Percentiles rank a stretch among this genome's conserved stretches.
phyloP scores from a whole-genome alignment of 495 filamentous ascomycete genomes.

The Penicillium turbatum region DNA sequence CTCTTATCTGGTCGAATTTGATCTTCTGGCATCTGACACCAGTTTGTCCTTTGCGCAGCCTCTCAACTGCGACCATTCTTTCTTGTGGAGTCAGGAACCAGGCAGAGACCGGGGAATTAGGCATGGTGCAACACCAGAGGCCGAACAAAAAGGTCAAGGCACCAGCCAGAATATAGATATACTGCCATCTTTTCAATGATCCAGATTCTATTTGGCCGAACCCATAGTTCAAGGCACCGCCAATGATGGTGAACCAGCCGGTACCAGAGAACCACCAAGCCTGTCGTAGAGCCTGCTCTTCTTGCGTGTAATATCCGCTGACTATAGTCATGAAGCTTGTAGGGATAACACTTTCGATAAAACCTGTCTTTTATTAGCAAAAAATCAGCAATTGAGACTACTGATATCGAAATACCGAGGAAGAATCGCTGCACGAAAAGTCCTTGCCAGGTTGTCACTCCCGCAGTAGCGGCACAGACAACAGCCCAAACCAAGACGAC shows the following conservation, averaged over 20 bases:
- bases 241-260: constrained; percentile 64
- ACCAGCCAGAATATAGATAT: constrained; percentile 64
- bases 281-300: constrained; percentile 62
- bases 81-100: constrained; percentile 52
- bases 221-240: constrained; percentile 62
- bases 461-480: constrained; percentile 64
- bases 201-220: constrained; percentile 61
- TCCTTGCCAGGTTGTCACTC: constrained; percentile 58
- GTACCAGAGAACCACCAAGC: constrained; percentile 67
- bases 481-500: constrained; percentile 64
- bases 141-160: constrained; percentile 62
- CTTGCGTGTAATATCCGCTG: constrained; percentile 62
- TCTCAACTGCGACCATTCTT: constrained; percentile 50
- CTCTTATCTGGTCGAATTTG: constrained; percentile 47
- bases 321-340: constrained; percentile 66
- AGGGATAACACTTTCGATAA: constrained; percentile 63
- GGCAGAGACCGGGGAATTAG: constrained; percentile 49
- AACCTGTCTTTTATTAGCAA: constrained; percentile 37
- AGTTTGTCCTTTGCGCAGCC: constrained; percentile 48
- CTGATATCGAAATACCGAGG: constrained; percentile 37
- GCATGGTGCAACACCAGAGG: constrained; percentile 54
- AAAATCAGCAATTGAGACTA: no score
- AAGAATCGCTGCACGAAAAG: constrained; percentile 70
- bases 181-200: constrained; percentile 57
- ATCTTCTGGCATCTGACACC: constrained; percentile 51